Evolutionary conservation across 768 basidiomycete genomes (phyloP), one percentile per base, ranked within the genome.

Genomic region (Trichaptum fuscoviolaceum): DNA sequence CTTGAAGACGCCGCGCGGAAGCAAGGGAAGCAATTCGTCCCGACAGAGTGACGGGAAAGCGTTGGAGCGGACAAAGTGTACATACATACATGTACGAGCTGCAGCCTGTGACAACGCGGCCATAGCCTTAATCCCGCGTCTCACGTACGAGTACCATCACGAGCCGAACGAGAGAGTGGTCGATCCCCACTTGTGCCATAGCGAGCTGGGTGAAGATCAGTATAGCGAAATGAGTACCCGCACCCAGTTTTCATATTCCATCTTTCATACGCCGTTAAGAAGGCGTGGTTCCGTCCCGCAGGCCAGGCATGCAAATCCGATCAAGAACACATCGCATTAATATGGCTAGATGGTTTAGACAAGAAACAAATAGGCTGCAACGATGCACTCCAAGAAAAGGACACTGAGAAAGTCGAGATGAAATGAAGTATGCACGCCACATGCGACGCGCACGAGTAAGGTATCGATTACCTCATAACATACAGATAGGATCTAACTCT

Each of bases 1-100:
- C 71, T 78, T 0, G 83, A 83, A 62, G 80, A 81, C 27, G 78
- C 77, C 57, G 69, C 82, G 24, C 78, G 82, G 67, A 80, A 82
- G 73, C 87, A 87, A 73, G 74, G 77, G 23, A 77, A 78, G 42
- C 42, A 52, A 52, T 52, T 52, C 42, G 42, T 6, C 20, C 15
- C 15, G 42, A 52, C 2, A 52, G 6, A 2, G 30, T 30, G 8
- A 30, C 30, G 30, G 42, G 2, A 52, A 12, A 52, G 20, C 12
- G 15, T 52, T 52, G 42, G 15, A 15, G 15, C 42, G 42, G 42
- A 52, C 30, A 52, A 12, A 52, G 15, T 6, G 42, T 52, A 30
- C 30, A 30, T 30, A 8, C 8, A 30, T 52, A 30, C 30, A 30
- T 30, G 30, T 30, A 30, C 30, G 30, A 30, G 30, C 30, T 30